A percentile compares a stretch with the other conserved stretches of the same genome.
phyloP scores from a whole-genome alignment of 345 rosid genomes.

The Brassica juncea region DNA sequence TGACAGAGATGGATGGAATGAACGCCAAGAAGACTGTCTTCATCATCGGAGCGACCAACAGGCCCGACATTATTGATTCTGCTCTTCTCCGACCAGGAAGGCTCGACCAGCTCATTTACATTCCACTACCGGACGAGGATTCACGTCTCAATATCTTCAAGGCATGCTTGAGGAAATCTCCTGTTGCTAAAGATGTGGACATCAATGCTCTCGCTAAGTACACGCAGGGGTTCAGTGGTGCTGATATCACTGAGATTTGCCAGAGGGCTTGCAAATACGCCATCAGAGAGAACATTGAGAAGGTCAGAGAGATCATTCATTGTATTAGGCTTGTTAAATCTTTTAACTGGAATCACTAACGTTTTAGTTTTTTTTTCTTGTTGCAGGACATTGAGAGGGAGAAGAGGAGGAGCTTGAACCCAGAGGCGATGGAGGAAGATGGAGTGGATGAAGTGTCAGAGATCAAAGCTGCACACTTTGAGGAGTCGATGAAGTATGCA shows the following conservation, averaged over 20 bases:
- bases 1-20: slow-evolving; percentile 99
- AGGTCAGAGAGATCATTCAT: slow-evolving; percentile 36
- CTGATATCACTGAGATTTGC: slow-evolving; percentile 97
- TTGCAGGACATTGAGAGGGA: slow-evolving; percentile 93
- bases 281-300: slow-evolving; percentile 94
- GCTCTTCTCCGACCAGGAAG: slow-evolving; percentile 97
- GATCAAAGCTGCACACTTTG: slow-evolving; percentile 90
- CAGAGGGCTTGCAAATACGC: slow-evolving; percentile 96
- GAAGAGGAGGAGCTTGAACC: slow-evolving; percentile 83
- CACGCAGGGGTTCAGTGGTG: slow-evolving; percentile 96
- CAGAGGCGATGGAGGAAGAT: slow-evolving; percentile 99
- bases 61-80: slow-evolving; percentile 95
- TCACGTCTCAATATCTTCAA: slow-evolving; percentile 84
- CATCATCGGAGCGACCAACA: slow-evolving; percentile 94
- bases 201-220: slow-evolving; percentile 90
- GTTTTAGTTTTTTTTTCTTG: no score
- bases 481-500: slow-evolving; percentile 96
- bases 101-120: slow-evolving; percentile 94
- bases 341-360: no score
- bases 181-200: slow-evolving; percentile 88
- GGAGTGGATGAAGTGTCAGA: slow-evolving; percentile 78
- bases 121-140: slow-evolving; percentile 96
- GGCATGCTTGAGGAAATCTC: slow-evolving; percentile 90
- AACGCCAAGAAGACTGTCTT: slow-evolving; percentile 94
- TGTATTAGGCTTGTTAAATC: not conserved